phyloP scores from a whole-genome alignment of 163 green algal species.

The Chlorella variabilis region DNA sequence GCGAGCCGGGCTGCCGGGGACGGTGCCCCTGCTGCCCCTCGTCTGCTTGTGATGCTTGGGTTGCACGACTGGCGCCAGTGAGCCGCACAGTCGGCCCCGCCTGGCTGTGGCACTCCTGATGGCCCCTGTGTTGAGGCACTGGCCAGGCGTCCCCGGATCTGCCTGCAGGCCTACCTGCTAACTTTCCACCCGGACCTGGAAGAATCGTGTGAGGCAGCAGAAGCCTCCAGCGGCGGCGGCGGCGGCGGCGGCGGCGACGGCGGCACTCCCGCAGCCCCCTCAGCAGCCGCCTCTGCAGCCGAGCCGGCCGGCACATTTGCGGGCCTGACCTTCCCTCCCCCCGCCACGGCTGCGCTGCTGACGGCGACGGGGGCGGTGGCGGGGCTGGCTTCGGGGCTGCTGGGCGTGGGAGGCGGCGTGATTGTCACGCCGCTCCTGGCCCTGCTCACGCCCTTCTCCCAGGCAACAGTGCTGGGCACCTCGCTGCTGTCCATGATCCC shows the following conservation, averaged over 20 bases:
- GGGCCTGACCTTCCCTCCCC: not conserved
- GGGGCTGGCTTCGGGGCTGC: constrained; percentile 74
- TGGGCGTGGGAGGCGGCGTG: constrained; percentile 80
- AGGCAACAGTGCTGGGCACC: constrained; percentile 66
- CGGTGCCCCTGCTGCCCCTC: too few relatives aligned
- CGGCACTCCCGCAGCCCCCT: not conserved
- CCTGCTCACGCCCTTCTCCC: constrained; percentile 44
- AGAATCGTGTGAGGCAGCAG: not conserved
- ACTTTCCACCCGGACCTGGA: not conserved
- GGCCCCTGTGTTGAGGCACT: too few relatives aligned
- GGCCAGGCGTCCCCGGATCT: too few relatives aligned
- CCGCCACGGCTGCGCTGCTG: constrained; percentile 45
- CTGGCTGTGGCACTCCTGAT: too few relatives aligned
- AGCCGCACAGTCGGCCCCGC: too few relatives aligned
- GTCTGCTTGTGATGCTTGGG: not conserved
- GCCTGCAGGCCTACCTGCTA: constrained; percentile 28
- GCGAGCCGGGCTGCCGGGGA: not conserved
- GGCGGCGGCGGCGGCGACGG: not conserved
- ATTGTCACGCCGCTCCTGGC: constrained; percentile 82
- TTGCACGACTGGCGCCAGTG: too few relatives aligned
- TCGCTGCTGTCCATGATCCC: constrained; percentile 73
- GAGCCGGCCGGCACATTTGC: not conserved
- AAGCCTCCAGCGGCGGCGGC: constrained; percentile 11
- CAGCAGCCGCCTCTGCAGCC: constrained; percentile 20
- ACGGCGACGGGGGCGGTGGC: constrained; percentile 59